Base-by-base conservation (phyloP, 2,329 filamentous ascomycete genomes). In the Huntiella abstrusa region DNA sequence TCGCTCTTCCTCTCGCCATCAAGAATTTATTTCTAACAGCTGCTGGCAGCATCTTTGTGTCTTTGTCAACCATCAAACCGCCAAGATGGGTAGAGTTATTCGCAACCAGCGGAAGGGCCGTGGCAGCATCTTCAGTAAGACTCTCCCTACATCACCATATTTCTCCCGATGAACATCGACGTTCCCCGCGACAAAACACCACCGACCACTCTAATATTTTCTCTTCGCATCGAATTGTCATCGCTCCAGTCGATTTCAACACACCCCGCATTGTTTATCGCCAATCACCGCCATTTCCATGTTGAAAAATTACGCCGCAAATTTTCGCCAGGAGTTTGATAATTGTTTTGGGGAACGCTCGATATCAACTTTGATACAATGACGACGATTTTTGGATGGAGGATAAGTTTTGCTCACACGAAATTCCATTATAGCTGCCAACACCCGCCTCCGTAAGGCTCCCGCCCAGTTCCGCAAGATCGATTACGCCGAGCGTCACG, bases 401-500 rank as follows among this genome's bases (percentile, higher is more conserved):
- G 19, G 43, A 42, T 36, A 41, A 50, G 49, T 54, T 32, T 51
- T 48, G 46, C 51, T 55, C 52, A 49, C 51, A 51, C 39, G 47
- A 39, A 36, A 43, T 45, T 47, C 22, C 40, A 28, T 45, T 33
- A 42, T 61, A 82, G 77, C 77, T 69, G 77, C 80, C 67, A 75
- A 83, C 71, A 86, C 82, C 69, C 81, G 83, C 69, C 78, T 96
- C 64, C 88, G 91, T 75, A 95, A 96, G 79, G 64, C 63, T 50
- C 64, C 63, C 51, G 67, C 88, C 63, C 83, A 93, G 72, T 96
- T 98, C 81, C 77, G 91, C 69, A 84, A 77, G 59, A 83, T 95
- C 77, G 91, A 98, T 68, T 98, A 76, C 68, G 79, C 86, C 66
- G 87, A 95, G 75, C 79, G 84, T 65, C 88, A 96, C 77, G 91